Percentiles rank a stretch among this genome's conserved stretches.
phyloP scores from a whole-genome alignment of 208 protist species.

The Leishmania guyanensis region DNA sequence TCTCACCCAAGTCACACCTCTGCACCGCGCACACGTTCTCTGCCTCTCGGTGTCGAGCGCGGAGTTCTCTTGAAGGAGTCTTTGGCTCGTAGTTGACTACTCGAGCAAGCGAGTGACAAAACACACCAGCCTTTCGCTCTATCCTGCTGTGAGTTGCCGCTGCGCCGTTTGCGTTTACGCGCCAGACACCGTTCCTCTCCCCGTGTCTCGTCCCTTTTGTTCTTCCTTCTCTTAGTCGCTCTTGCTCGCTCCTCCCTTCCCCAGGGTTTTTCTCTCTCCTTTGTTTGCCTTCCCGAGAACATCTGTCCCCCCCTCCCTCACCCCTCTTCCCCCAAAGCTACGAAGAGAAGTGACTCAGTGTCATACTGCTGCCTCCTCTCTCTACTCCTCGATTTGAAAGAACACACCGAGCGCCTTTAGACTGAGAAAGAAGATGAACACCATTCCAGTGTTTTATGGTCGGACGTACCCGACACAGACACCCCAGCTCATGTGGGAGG shows the following conservation, averaged over 20 bases:
- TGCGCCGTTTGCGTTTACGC: background rate
- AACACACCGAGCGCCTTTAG: background rate
- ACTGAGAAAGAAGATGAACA: constrained; percentile 15
- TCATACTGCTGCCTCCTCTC: background rate
- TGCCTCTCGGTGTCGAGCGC: background rate
- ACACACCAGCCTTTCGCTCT: background rate
- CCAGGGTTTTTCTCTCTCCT: background rate
- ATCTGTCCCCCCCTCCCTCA: background rate
- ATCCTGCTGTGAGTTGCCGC: background rate
- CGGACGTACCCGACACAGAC: constrained; percentile 24
- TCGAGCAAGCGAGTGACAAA: background rate
- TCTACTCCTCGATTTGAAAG: background rate
- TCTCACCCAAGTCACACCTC: too few species aligned
- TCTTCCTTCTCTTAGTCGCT: background rate
- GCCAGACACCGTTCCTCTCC: background rate
- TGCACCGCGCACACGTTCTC: background rate
- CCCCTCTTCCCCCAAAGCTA: background rate
- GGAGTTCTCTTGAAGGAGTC: background rate
- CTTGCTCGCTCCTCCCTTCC: background rate
- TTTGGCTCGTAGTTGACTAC: background rate
- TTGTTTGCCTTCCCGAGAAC: background rate
- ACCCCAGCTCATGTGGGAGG: constrained; percentile 54
- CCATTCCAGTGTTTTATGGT: constrained; percentile 30
- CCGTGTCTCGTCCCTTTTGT: background rate
- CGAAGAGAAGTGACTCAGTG: background rate